phyloP scores from a whole-genome alignment of 495 filamentous ascomycete species.

The Darksidea phi region DNA sequence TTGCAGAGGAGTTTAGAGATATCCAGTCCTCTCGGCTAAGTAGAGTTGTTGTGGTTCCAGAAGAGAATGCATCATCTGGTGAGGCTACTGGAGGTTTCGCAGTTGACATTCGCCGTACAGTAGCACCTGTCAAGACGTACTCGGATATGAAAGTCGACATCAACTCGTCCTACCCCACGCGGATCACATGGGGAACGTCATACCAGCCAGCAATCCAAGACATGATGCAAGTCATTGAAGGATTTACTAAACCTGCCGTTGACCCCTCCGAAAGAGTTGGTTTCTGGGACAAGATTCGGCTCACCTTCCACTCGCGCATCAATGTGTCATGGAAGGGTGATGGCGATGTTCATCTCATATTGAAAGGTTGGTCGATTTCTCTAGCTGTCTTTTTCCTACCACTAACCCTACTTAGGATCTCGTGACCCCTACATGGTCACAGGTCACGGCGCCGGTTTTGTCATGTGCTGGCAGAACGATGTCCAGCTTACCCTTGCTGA shows the following conservation, averaged over 20 bases:
- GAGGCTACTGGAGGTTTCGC: slow-evolving; percentile 63
- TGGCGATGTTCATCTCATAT: slow-evolving; percentile 89
- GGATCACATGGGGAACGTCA: slow-evolving; percentile 93
- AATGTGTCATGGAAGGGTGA: slow-evolving; percentile 88
- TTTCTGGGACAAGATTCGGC: slow-evolving; percentile 98
- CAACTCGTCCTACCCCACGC: slow-evolving; percentile 85
- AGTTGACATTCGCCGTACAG: slow-evolving; percentile 85
- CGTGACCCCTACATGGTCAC: slow-evolving; percentile 93
- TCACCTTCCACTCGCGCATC: slow-evolving; percentile 92
- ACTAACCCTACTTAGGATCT: slow-evolving; percentile 51
- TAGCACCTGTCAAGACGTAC: slow-evolving; percentile 94
- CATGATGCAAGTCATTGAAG: slow-evolving; percentile 99
- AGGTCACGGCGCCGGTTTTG: slow-evolving; percentile 86
- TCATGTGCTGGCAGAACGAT: slow-evolving; percentile 96
- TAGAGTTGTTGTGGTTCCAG: slow-evolving; percentile 81
- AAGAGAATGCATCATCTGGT: slow-evolving; percentile 46
- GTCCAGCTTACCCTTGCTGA: slow-evolving; percentile 81
- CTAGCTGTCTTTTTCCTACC: neutral
- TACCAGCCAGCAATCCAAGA: slow-evolving; percentile 99
- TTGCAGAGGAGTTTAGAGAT: slow-evolving; percentile 88
- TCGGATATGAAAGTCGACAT: slow-evolving; percentile 89
- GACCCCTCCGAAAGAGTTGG: slow-evolving; percentile 91
- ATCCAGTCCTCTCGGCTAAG: slow-evolving; percentile 74
- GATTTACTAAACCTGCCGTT: slow-evolving; percentile 90
- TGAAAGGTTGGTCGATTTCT: slow-evolving; percentile 64